A percentile compares a stretch with the other conserved stretches of the same genome.
Conservation (phyloP, 768 basidiomycete genomes). For the Tulasnella sp. region DNA sequence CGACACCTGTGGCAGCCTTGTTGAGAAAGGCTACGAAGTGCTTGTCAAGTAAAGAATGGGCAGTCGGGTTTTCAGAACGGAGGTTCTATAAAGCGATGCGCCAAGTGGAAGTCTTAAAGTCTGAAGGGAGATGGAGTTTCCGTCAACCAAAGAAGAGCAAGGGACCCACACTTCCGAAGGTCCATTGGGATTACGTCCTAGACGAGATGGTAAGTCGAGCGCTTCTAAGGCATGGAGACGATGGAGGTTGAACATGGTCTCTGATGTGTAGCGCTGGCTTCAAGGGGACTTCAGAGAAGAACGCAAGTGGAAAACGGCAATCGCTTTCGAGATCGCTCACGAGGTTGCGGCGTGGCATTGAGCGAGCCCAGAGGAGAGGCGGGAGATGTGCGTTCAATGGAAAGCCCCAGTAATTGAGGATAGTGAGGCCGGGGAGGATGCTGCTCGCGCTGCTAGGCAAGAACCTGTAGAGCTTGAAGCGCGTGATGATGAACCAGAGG, state of each 20-base stretch:
- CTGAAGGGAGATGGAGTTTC: slow-evolving; percentile 75
- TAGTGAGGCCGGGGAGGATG: background rate
- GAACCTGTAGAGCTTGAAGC: background rate
- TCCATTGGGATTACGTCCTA: slow-evolving; percentile 91
- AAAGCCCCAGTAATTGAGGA: slow-evolving; percentile 14
- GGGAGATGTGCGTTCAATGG: slow-evolving; percentile 38
- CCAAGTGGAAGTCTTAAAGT: slow-evolving; percentile 72
- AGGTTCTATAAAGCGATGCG: slow-evolving; percentile 70
- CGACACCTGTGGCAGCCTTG: slow-evolving; percentile 65
- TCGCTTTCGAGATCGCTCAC: slow-evolving; percentile 72
- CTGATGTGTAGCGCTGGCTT: slow-evolving; percentile 75
- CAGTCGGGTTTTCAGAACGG: slow-evolving; percentile 70
- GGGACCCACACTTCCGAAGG: slow-evolving; percentile 64
- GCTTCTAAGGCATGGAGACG: background rate
- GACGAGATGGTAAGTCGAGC: slow-evolving; percentile 76
- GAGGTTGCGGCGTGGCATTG: slow-evolving; percentile 83
- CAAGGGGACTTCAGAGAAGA: slow-evolving; percentile 92
- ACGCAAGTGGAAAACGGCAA: slow-evolving; percentile 76
- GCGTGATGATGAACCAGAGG: background rate
- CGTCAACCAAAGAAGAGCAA: slow-evolving; percentile 92
- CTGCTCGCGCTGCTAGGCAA: background rate
- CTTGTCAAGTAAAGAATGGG: slow-evolving; percentile 70
- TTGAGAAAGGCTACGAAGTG: slow-evolving; percentile 65
- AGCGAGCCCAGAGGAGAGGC: slow-evolving; percentile 52
- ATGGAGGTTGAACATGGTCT: background rate